Percentiles rank a stretch among this genome's conserved stretches.
Conservation (phyloP, 805 yeast species). For the Dipodascopsis uninucleata region DNA sequence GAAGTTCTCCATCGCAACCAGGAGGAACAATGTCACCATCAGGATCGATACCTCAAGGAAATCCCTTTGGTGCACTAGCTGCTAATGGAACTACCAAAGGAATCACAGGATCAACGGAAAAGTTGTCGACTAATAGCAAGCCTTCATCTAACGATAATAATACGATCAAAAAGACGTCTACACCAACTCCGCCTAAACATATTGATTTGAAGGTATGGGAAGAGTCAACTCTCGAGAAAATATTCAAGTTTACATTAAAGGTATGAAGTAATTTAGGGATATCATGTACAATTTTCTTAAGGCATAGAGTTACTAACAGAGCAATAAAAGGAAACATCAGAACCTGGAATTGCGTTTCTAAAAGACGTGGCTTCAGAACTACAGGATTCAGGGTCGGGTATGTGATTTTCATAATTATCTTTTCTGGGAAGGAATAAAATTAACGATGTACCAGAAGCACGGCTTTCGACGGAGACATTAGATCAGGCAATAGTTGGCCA, state of each 20-base stretch:
- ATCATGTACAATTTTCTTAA: too few species aligned
- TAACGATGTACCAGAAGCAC: neutral
- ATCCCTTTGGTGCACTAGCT: constrained; percentile 13
- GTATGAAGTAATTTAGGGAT: neutral
- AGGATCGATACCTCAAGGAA: constrained; percentile 1
- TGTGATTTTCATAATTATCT: neutral
- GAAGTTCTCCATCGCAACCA: constrained; percentile 17
- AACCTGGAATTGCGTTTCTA: neutral
- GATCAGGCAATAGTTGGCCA: constrained; percentile 52
- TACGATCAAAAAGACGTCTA: neutral
- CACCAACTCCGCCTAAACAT: constrained; percentile 6
- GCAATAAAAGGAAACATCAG: constrained; percentile 8
- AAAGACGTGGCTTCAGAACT: neutral
- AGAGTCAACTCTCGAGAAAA: constrained; percentile 7
- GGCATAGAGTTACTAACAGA: too few species aligned
- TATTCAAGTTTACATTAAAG: constrained; percentile 15
- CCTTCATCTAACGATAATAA: neutral
- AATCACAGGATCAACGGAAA: too few species aligned
- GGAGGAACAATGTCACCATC: too few species aligned
- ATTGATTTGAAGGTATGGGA: constrained; percentile 21
- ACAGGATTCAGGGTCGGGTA: constrained; percentile 1
- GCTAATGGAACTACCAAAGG: neutral
- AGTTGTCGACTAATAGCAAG: neutral
- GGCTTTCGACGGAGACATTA: constrained; percentile 29
- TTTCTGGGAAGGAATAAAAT: neutral